phyloP scores from a whole-genome alignment of 2,329 filamentous ascomycete genomes.

The Aspergillus quadricinctus region DNA sequence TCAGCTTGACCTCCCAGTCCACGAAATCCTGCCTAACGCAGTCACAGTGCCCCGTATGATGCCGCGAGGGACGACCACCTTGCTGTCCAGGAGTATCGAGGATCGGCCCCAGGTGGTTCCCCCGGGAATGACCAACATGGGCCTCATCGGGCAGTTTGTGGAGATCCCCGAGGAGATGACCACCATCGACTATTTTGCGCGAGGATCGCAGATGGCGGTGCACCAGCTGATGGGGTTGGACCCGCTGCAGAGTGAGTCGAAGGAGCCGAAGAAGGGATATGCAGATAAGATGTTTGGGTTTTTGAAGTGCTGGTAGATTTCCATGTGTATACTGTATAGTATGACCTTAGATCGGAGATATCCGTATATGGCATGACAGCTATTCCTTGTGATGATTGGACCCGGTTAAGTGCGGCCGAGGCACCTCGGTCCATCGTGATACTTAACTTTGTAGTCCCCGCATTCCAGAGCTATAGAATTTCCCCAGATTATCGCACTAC shows the following conservation, averaged over 20 bases:
- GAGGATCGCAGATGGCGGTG: constrained; percentile 36
- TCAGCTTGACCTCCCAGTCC: constrained; percentile 34
- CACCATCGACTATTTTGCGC: constrained; percentile 38
- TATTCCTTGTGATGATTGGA: not conserved
- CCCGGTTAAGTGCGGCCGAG: not conserved
- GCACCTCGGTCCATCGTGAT: not conserved
- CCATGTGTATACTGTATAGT: not conserved
- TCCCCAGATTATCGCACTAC: not conserved
- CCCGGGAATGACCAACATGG: constrained; percentile 34
- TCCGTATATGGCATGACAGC: too few species aligned
- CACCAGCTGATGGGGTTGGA: constrained; percentile 22
- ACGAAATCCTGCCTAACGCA: constrained; percentile 23
- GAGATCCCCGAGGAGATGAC: constrained; percentile 38
- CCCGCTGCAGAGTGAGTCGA: constrained; percentile 4
- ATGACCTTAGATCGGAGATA: not conserved
- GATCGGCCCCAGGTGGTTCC: constrained; percentile 41
- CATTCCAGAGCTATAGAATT: not conserved
- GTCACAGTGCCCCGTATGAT: constrained; percentile 38
- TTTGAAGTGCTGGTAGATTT: not conserved
- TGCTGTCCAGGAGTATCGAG: constrained; percentile 31
- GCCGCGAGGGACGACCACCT: constrained; percentile 38
- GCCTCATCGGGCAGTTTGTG: constrained; percentile 41
- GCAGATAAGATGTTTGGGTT: not conserved
- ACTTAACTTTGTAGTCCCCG: not conserved
- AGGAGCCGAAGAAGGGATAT: constrained; percentile 6